Evolutionary conservation across 345 rosid species (phyloP).

Genomic region (Syzygium grande): DNA sequence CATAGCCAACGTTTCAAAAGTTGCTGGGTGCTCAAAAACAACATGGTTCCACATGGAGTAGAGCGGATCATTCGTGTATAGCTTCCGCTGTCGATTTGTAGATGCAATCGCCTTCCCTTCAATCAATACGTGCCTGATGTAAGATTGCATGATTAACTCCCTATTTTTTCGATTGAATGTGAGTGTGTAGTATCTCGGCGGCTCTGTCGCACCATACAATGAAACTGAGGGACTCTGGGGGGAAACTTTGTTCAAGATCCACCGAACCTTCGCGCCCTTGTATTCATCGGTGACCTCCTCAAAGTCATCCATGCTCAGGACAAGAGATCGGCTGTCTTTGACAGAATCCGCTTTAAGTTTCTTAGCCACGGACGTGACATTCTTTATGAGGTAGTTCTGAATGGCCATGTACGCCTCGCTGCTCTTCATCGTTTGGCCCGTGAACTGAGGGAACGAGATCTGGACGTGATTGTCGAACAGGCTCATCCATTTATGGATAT

Average conservation of each 20-base stretch:
- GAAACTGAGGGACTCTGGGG: neutral
- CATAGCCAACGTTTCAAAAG: conserved; percentile 13
- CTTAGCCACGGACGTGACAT: conserved; percentile 1
- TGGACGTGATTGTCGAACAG: neutral
- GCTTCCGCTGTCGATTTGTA: conserved; percentile 2
- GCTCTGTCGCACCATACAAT: neutral
- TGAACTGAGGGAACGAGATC: conserved; percentile 6
- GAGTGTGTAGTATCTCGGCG: conserved; percentile 4
- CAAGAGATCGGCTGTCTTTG: conserved; percentile 1
- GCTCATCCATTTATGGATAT: neutral
- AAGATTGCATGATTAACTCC: conserved; percentile 2
- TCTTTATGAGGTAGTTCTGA: conserved; percentile 8
- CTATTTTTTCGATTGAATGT: conserved; percentile 4
- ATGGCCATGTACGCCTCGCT: conserved; percentile 2
- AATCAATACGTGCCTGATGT: conserved; percentile 2
- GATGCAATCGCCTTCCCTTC: conserved; percentile 4
- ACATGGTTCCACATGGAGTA: conserved; percentile 8
- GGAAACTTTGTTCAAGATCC: neutral
- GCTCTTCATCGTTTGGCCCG: conserved; percentile 2
- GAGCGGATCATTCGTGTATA: neutral
- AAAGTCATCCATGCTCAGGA: conserved; percentile 11
- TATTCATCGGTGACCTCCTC: conserved; percentile 11
- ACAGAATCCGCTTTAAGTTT: conserved; percentile 5
- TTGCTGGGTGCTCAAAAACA: conserved; percentile 18
- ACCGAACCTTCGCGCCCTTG: conserved; percentile 10